Conservation (phyloP, 2,329 filamentous ascomycete species). For the Neurospora sp. region DNA sequence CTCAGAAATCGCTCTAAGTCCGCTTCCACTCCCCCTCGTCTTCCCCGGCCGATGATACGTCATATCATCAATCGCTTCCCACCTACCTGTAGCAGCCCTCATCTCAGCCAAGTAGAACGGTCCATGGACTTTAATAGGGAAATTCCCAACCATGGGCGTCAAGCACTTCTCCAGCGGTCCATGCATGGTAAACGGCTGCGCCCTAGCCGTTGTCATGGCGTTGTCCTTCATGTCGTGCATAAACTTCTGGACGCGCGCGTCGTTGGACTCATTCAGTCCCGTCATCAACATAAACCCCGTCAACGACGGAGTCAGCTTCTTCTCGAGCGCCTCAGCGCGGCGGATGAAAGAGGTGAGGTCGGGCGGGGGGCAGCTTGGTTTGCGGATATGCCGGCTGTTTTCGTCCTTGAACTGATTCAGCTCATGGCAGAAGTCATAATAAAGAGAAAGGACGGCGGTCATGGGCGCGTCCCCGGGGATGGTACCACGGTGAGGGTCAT, state of each 20-base stretch:
- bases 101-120: background rate
- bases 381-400: background rate
- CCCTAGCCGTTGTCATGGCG: background rate
- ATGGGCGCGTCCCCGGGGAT: background rate
- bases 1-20: background rate
- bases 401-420: background rate
- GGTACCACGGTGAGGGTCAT: background rate
- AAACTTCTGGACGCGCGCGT: background rate
- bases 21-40: background rate
- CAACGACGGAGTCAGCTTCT: background rate
- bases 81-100: background rate
- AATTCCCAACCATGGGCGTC: background rate
- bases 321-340: background rate
- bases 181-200: background rate
- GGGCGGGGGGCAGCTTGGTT: background rate
- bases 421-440: background rate
- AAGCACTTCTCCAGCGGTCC: background rate
- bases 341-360: background rate
- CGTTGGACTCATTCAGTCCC: background rate
- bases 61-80: background rate
- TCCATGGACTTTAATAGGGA: background rate
- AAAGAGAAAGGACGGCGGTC: background rate
- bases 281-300: background rate
- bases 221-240: background rate
- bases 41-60: background rate